Percentiles rank a stretch among this genome's conserved stretches.
These are phyloP conservation scores for Nicotiana otophora DNA, from an alignment of 257 asterid genomes.

Conservation along the genomic window DNA sequence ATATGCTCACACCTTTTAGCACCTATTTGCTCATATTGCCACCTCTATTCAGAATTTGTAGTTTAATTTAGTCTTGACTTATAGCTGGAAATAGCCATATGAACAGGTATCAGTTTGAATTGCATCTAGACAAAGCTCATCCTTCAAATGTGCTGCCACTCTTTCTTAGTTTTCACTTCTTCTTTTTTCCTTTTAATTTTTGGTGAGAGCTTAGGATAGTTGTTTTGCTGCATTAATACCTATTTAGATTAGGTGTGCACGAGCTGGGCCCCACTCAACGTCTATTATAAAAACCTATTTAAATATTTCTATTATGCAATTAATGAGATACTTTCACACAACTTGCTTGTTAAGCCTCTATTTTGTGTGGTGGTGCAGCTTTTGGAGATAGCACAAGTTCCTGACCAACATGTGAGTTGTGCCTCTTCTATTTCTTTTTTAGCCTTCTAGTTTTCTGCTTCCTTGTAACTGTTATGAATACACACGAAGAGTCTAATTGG, in stretches of 20 bases:
- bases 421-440: not conserved
- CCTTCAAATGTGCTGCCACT: not conserved
- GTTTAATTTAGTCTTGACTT: not conserved
- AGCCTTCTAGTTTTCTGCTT: not conserved
- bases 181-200: no score
- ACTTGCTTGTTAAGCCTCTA: slow-evolving; percentile 10
- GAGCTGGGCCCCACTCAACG: no score
- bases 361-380: slow-evolving; percentile 61
- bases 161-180: not conserved
- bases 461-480: not conserved
- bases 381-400: slow-evolving; percentile 96
- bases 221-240: not conserved
- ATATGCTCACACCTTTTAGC: not conserved
- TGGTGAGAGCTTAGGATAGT: not conserved
- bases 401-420: slow-evolving; percentile 84
- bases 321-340: not conserved
- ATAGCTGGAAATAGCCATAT: not conserved
- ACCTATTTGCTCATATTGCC: not conserved
- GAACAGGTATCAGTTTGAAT: not conserved
- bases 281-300: no score
- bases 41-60: not conserved
- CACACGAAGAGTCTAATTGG: not conserved
- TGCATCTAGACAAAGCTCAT: not conserved
- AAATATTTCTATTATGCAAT: not conserved
- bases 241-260: not conserved